Evolutionary conservation across 495 filamentous ascomycete species (phyloP), one percentile per base, ranked within the genome.

Genomic region (Penicillium lagena): DNA sequence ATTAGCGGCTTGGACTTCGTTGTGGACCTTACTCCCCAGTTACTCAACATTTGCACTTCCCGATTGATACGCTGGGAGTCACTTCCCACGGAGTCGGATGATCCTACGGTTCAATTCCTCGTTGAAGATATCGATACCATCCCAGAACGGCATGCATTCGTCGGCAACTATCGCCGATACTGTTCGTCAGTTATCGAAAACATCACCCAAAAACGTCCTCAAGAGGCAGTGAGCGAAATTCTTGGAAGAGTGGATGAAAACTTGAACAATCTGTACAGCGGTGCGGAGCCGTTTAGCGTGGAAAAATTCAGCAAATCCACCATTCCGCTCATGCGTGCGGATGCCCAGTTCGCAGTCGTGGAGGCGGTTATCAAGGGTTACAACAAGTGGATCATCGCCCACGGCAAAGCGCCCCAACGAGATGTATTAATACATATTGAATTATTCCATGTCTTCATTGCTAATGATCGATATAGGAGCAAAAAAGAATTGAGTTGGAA

Each of bases 121-220:
- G 67, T 87, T 40, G 89, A 96, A 48, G 93, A 99, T 59, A 87
- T 96, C 29, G 94, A 97, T 61, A 96, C 93, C 0, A 73, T 90
- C 29, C 94, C 94, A 1, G 94, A 99, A 61, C 76, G 87, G 17
- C 93, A 99, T 67, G 87, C 90, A 10, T 99, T 99, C 60, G 76
- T 97, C n/a, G 91, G 93, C 1, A 97, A 97, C 54, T 99, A 96
- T 59, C 75, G 90, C 15, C 79, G 94, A 37, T 97, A 94, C 53
- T 93, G 90, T 59, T 79, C 80, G 9, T 81, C 83, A 29, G 79
- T 96, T 6, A 85, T 97, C 38, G 90, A 96, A 63, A 74, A 72
- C 28, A 87, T 96, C 39, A 87, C 90, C 12, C 73, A 84, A 37
- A 81, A 84, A 46, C 79, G 85, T 47, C 82, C 89, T 10, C 76